Percentiles rank a stretch among this genome's conserved stretches.
phyloP scores from a whole-genome alignment of 192 early-diverging fungal species.

The Coemansia sp. region DNA sequence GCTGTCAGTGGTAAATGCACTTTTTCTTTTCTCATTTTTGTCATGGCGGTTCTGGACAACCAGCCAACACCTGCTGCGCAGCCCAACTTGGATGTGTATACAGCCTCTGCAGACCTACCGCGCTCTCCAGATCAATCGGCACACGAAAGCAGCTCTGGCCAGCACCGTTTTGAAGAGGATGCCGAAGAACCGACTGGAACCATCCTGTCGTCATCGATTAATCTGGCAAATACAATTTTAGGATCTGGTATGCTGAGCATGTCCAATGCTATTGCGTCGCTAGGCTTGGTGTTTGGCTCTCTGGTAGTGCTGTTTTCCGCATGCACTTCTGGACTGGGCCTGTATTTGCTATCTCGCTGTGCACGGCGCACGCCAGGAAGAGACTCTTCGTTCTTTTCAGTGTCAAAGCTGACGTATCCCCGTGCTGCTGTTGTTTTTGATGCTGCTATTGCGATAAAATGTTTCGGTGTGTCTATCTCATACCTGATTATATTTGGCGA shows the following conservation, averaged over 20 bases:
- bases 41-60: no score
- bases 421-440: constrained; percentile 86
- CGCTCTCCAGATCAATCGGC: constrained; percentile 24
- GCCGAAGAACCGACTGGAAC: constrained; percentile 60
- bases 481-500: constrained; percentile 96
- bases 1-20: no score
- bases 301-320: constrained; percentile 78
- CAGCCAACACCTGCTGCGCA: no score
- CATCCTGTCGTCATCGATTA: constrained; percentile 66
- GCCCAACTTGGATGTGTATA: no score
- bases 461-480: constrained; percentile 93
- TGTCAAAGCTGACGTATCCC: constrained; percentile 90
- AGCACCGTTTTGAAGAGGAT: constrained; percentile 36
- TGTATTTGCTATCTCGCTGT: constrained; percentile 76
- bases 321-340: constrained; percentile 70
- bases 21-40: no score
- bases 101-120: background rate
- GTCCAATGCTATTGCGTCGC: constrained; percentile 82
- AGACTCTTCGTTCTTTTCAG: constrained; percentile 84
- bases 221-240: constrained; percentile 93
- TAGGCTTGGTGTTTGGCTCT: constrained; percentile 81
- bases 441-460: constrained; percentile 96
- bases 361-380: constrained; percentile 77
- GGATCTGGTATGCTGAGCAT: constrained; percentile 98
- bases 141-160: constrained; percentile 18